Base-by-base conservation (phyloP, 768 basidiomycete genomes). In the Lactarius vividus region DNA sequence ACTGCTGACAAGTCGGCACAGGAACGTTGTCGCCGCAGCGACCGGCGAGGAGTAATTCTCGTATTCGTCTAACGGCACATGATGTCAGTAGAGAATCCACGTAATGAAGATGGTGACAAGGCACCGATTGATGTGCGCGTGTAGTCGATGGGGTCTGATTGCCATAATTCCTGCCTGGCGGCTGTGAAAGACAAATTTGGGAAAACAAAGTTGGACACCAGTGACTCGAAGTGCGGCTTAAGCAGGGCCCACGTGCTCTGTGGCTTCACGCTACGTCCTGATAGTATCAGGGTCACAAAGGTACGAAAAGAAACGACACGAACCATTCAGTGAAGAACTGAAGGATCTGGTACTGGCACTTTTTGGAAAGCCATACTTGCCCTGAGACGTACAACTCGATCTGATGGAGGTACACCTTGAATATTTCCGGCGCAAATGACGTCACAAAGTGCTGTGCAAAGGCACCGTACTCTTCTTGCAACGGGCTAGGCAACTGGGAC, bases 321-420 rank as follows among this genome's bases (percentile, higher is more conserved):
- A 70, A 93, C 94, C 94, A 96, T 73, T 94, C 91, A 8, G 88
- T 90, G 72, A 96, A 88, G 80, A 94, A 96, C 60, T 84, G 82
- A 75, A 95, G 88, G 53, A 94, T 85, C 61, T 91, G 87, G 73
- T 90, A 91, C 73, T 91, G 88, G 74, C 87, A 90, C 72, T 93
- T 93, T 75, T 85, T 89, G 20, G 86, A 88, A 42, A 95, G 77
- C 92, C 91, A 94, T 18, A 83, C 82, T 71, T 89, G 86, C 57
- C 85, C 83, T 16, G 84, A 83, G n/a, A 92, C 85, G 72, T 79
- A 92, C 3, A 92, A 79, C 63, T 93, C 86, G 23, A 91, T 84
- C 75, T 83, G 82, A 6, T 79, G 81, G 28, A 95, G 80, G 73
- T 94, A 95, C 31, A 85, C 85, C 73, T 85, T 91, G 73, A 95